Base-by-base conservation (phyloP, 495 filamentous ascomycete species). In the Penicillium desertorum region DNA sequence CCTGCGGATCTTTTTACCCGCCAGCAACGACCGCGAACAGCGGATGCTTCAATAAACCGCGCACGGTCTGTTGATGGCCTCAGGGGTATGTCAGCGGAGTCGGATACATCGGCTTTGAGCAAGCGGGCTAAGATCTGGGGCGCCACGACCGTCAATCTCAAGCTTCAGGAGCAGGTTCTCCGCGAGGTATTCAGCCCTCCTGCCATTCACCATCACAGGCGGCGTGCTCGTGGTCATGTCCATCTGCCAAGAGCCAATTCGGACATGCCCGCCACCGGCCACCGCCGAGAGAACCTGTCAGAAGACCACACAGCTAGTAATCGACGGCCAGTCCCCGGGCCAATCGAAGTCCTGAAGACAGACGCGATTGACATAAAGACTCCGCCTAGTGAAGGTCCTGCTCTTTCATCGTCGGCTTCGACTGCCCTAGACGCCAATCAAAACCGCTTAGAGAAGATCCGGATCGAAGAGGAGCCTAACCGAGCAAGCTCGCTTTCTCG, bases 151-250 rank as follows among this genome's bases (percentile, higher is more conserved):
- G 89, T 98, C 20, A 98, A 98, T 66, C 87, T 85, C 54, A 86
- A 86, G 58, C 74, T 98, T 19, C 86, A 92, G 45, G 92, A 96
- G 63, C 89, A 96, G 67, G 93, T 98, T 19, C 86, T 98, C 52
- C 86, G 92, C 54, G 94, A 98, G 67, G 94, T 96, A 0, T 98
- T 98, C 71, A 80, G 89, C 41, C 90, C 91, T 30, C 87, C 92
- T 51, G 84, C 88, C 3, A 87, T 96, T 51, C 84, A 88, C 67
- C 83, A 79, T 42, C 83, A 85, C 56, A 77, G 80, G 30, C 79
- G 82, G 41, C 86, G 87, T 59, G 78, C 80, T 32, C 79, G 83
- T 9, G 84, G 87, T 25, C 85, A 87, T 64, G 76, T 85, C 29
- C 76, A 78, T 27, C 65, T 88, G 36, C 79, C 68, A 29, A 67